Base-by-base conservation (phyloP, 352 stramenopile species). In the Lagenidium sp. region DNA sequence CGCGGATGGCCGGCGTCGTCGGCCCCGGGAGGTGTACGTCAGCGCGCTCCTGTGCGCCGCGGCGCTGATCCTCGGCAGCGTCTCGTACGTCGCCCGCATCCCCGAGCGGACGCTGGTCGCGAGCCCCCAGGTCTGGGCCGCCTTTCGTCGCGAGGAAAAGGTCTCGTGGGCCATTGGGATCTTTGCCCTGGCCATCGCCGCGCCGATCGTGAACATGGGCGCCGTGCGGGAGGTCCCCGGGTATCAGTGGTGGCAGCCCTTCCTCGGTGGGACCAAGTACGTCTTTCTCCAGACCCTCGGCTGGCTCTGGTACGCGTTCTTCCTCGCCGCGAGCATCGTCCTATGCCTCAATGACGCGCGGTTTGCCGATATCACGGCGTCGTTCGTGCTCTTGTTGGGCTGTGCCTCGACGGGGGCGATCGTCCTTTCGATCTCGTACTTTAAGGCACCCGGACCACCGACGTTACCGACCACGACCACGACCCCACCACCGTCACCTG, bases 241-340 rank as follows among this genome's bases (percentile, higher is more conserved):
- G 8, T 82, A 65, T 35, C 38, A 30, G 1, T 68, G 65, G 59
- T 82, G 63, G 63, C 68, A 82, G 11, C 68, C 68, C 4, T 82
- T 82, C 36, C 35, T 63, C 3, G 68, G 68, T 11, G 67, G 65
- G n/a, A 75, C 68, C 1, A 73, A 71, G 36, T 82, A 72, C 46
- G 56, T 79, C 6, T 82, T 82, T 40, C 36, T 82, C 12, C 68
- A 82, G 54, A 70, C 59, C 5, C 55, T 82, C 4, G 68, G 68
- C 2, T 82, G 68, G 68, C 50, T 78, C 16, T 82, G 68, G 68
- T 82, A 79, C 25, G 63, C 53, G 0, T 61, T 72, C 30, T 77
- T 70, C 44, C 36, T 74, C 18, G 65, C 61, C 12, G 18, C 63
- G 6, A 47, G 54, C 4, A 56, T 82, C 16, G 39, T 82, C 1